phyloP scores from a whole-genome alignment of 768 basidiomycete genomes.

The Lactifluus hygrophoroides region DNA sequence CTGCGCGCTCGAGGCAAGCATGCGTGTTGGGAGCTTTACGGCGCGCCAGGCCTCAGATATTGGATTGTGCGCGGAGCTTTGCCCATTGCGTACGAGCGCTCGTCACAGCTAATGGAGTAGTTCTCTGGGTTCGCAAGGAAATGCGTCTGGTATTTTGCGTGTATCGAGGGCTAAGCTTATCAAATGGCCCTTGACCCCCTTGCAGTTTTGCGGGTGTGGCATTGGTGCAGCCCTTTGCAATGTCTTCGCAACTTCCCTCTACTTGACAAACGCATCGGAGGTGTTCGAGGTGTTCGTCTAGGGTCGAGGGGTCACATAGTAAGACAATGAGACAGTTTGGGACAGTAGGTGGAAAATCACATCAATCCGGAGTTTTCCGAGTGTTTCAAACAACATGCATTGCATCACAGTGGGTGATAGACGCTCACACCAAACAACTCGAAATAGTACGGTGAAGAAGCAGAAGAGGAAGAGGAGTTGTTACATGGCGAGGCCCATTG shows the following conservation, averaged over 20 bases:
- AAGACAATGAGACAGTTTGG: neutral
- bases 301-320: neutral
- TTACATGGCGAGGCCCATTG: neutral
- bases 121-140: neutral
- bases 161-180: neutral
- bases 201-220: neutral
- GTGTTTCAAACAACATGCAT: neutral
- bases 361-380: slow-evolving; percentile 3
- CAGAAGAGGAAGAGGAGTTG: neutral
- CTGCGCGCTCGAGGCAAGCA: slow-evolving; percentile 10
- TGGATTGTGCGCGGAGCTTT: neutral
- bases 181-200: neutral
- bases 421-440: neutral
- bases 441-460: no score
- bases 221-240: slow-evolving; percentile 2
- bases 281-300: neutral
- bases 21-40: neutral
- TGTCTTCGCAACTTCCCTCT: neutral
- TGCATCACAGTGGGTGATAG: neutral
- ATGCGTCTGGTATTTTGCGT: neutral
- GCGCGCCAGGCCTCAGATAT: neutral
- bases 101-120: neutral
- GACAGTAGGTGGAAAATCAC: neutral
- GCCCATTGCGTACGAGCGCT: neutral
- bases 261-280: neutral